Evolutionary conservation across 768 basidiomycete species (phyloP).

Genomic region (Serendipita sp.): DNA sequence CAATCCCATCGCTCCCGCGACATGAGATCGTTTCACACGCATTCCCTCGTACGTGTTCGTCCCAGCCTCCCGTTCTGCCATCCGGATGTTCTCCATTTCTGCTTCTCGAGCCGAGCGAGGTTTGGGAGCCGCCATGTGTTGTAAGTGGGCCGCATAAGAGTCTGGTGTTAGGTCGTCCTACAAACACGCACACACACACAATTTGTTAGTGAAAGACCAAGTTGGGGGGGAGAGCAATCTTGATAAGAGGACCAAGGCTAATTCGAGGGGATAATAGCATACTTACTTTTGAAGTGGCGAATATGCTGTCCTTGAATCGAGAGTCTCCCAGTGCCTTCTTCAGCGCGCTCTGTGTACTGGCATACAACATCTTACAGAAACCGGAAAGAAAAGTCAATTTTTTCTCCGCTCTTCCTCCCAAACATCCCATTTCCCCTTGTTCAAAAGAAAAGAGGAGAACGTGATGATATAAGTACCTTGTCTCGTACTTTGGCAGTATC

Average conservation of each 20-base stretch:
- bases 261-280: not conserved
- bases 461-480: conserved; percentile 35
- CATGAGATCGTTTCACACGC: conserved; percentile 32
- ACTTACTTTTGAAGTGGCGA: conserved; percentile 46
- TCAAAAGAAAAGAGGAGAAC: conserved; percentile 19
- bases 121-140: conserved; percentile 55
- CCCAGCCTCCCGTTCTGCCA: conserved; percentile 47
- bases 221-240: too few species aligned
- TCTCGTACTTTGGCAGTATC: conserved; percentile 64
- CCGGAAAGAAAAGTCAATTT: conserved; percentile 14
- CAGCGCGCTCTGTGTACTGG: conserved; percentile 54
- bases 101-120: conserved; percentile 71
- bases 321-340: conserved; percentile 59
- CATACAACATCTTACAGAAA: conserved; percentile 62
- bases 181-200: not conserved
- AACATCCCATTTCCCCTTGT: not conserved
- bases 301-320: conserved; percentile 55
- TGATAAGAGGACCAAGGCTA: not conserved
- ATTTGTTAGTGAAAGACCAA: too few species aligned
- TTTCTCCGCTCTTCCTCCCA: not conserved
- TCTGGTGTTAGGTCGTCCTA: conserved; percentile 23
- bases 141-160: conserved; percentile 57
- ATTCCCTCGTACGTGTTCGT: conserved; percentile 23
- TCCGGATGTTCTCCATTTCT: conserved; percentile 60
- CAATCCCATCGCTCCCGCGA: conserved; percentile 39